phyloP scores from a whole-genome alignment of 176 grass and related monocot genomes.

The Phragmites australis region DNA sequence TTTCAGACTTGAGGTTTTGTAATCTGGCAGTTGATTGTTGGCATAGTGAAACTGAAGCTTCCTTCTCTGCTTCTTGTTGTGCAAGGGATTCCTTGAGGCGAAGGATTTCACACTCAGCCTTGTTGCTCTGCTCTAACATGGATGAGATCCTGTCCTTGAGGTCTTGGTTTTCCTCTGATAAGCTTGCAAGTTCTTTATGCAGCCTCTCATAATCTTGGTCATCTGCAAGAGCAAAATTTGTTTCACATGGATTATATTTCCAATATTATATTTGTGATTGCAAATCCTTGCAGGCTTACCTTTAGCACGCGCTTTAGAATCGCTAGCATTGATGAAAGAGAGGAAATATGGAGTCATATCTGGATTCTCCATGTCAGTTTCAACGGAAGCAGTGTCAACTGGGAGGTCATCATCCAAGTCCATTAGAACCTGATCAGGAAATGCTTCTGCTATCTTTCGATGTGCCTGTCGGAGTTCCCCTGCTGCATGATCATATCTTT shows the following conservation, averaged over 20 bases:
- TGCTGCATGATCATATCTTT: conserved; percentile 80
- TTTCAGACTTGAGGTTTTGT: conserved; percentile 60
- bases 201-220: conserved; percentile 57
- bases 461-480: conserved; percentile 86
- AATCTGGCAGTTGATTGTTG: conserved; percentile 65
- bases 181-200: conserved; percentile 68
- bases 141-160: conserved; percentile 60
- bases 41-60: conserved; percentile 51
- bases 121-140: conserved; percentile 44
- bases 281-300: conserved; percentile 36
- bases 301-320: conserved; percentile 45
- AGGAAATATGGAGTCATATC: conserved; percentile 50
- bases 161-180: conserved; percentile 73
- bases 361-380: conserved; percentile 48
- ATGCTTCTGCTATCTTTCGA: conserved; percentile 72
- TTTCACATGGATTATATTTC: conserved; percentile 27
- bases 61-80: conserved; percentile 65
- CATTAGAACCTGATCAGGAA: conserved; percentile 63
- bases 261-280: conserved; percentile 5
- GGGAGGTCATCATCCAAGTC: conserved; percentile 77
- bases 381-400: conserved; percentile 44
- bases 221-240: conserved; percentile 36
- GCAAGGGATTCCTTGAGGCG: conserved; percentile 59
- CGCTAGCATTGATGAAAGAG: conserved; percentile 42
- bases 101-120: conserved; percentile 50